Base-by-base conservation (phyloP, 495 filamentous ascomycete species). In the Venustampulla echinocandica region DNA sequence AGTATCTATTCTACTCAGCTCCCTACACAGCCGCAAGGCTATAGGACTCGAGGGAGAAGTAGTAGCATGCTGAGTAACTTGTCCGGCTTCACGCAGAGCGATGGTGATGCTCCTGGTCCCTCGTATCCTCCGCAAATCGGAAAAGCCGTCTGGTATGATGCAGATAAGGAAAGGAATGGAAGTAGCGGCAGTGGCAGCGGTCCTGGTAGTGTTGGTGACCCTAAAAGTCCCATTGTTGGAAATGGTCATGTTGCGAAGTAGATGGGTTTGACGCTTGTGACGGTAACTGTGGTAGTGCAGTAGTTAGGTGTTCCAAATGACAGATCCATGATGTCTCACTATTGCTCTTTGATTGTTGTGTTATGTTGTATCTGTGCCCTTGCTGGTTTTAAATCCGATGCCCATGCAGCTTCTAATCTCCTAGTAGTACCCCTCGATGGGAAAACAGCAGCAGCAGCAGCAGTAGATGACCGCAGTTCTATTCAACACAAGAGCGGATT, bases 21-120 rank as follows among this genome's bases (percentile, higher is more conserved):
- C 15, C 19, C 44, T 4, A 19, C 25, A 13, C n/a, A 44, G 11
- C 34, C 37, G 18, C 41, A 21, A 19, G 49, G 45, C 5, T 33
- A 19, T 19, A 66, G 67, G 44, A 61, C 63, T 13, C 61, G 80
- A 20, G 80, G 77, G 18, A 71, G 81, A 24, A 81, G 75, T 9
- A 79, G 76, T 7, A 52, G 47, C 17, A 85, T 84, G 81, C 71
- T 82, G 13, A 81, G 76, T 57, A 71, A 77, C 49, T 64, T 81
- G 30, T 81, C 76, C 18, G 79, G 77, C 35, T 80, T 84, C 57
- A 84, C 81, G 0, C 77, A 82, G 55, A 72, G 67, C 24, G 73
- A 69, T 39, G 67, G 63, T 40, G 67, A 65, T 13, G 65, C 67
- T 5, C 22, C 19, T 19, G n/a, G 20, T 6, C 54, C 50, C 21